Evolutionary conservation across 2,329 filamentous ascomycete species (phyloP).

Genomic region (Lachnum nothofagi): DNA sequence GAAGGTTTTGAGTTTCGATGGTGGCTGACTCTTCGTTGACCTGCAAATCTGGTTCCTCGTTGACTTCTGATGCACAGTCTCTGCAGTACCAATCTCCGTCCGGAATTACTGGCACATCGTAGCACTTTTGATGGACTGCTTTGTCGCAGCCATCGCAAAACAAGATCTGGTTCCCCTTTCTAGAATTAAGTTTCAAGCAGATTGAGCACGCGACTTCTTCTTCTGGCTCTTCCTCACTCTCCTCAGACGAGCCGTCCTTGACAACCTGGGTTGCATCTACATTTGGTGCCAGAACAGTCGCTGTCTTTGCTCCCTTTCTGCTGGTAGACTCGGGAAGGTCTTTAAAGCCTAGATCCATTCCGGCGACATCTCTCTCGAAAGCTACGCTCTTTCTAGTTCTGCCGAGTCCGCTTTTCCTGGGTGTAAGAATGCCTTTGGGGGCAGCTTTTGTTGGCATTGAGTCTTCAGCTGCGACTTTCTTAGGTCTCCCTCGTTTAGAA

Average conservation of each 20-base stretch:
- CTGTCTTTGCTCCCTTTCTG: conserved; percentile 8
- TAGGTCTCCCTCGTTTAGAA: conserved; percentile 17
- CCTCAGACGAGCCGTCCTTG: conserved; percentile 1
- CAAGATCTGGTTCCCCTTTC: conserved; percentile 56
- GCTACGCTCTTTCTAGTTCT: conserved; percentile 50
- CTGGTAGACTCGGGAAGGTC: conserved; percentile 38
- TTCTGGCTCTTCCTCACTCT: conserved; percentile 8
- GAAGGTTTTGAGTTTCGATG: conserved; percentile 26
- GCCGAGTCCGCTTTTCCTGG: conserved; percentile 39
- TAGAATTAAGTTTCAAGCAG: conserved; percentile 53
- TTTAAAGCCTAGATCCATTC: conserved; percentile 45
- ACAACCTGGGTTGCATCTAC: background rate
- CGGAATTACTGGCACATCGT: conserved; percentile 52
- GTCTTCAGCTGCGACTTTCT: background rate
- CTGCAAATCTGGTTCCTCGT: conserved; percentile 35
- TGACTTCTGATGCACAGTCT: conserved; percentile 38
- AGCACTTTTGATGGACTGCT: conserved; percentile 58
- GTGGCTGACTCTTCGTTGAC: conserved; percentile 2
- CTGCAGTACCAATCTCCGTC: conserved; percentile 60
- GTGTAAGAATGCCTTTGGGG: conserved; percentile 53
- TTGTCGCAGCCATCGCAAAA: conserved; percentile 61
- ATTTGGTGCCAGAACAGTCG: background rate
- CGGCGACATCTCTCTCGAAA: conserved; percentile 42
- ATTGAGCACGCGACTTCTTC: conserved; percentile 46
- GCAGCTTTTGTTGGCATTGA: background rate